Percentiles rank a stretch among this genome's conserved stretches.
Conservation (phyloP, 2,329 filamentous ascomycete genomes). For the Coniochaeta hoffmannii region DNA sequence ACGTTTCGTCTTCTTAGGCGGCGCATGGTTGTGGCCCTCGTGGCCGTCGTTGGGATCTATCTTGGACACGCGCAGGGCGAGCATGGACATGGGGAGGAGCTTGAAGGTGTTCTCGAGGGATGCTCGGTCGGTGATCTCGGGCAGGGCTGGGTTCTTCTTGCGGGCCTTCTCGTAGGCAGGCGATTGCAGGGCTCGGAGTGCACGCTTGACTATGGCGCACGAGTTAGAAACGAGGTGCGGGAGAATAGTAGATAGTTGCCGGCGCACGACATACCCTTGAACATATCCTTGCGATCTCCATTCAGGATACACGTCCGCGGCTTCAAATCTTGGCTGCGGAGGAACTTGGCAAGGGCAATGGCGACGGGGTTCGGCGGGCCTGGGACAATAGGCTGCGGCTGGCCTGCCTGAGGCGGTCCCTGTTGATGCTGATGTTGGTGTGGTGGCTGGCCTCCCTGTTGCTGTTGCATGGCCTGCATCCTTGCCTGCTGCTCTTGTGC, state of each 20-base stretch:
- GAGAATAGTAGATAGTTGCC: not conserved
- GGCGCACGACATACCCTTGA: too few species aligned
- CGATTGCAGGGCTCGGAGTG: constrained; percentile 81
- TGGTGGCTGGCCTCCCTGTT: constrained; percentile 22
- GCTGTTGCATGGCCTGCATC: constrained; percentile 32
- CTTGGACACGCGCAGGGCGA: constrained; percentile 85
- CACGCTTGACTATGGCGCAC: constrained; percentile 73
- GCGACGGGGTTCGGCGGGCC: constrained; percentile 85
- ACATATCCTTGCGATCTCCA: constrained; percentile 97
- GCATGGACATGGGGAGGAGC: constrained; percentile 85
- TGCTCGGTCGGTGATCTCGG: constrained; percentile 78
- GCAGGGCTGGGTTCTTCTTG: constrained; percentile 83
- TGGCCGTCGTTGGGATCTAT: constrained; percentile 71
- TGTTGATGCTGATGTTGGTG: constrained; percentile 30
- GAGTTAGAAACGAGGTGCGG: constrained; percentile 8
- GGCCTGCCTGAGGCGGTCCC: constrained; percentile 27
- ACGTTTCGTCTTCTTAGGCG: constrained; percentile 70
- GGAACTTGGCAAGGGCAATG: constrained; percentile 80
- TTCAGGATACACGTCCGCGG: constrained; percentile 85
- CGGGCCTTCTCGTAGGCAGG: constrained; percentile 84
- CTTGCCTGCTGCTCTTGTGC: constrained; percentile 41
- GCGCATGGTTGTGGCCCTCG: constrained; percentile 46
- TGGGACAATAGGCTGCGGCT: constrained; percentile 59
- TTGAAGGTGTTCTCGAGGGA: constrained; percentile 93
- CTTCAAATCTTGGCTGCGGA: constrained; percentile 80